These are phyloP conservation scores for Neophaeococcomyces aloes DNA, from an alignment of 2,329 filamentous ascomycete genomes.

Conservation along the genomic window DNA sequence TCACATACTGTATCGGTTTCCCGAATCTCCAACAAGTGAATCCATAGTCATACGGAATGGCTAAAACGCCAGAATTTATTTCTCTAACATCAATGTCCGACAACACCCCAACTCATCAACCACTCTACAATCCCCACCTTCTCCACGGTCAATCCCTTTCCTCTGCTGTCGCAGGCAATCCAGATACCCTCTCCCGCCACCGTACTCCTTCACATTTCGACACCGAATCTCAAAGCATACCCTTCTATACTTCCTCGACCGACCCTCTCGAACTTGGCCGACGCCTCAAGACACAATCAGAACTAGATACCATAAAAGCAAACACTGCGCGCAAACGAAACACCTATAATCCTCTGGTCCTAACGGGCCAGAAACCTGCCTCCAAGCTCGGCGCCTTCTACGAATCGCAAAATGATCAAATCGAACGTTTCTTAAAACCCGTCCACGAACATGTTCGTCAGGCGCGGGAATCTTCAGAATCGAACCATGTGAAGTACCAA, in stretches of 20 bases:
- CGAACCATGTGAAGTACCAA: constrained; percentile 59
- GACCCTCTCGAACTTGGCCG: constrained; percentile 75
- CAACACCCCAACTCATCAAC: constrained; percentile 25
- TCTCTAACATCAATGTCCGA: too few species aligned
- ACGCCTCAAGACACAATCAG: constrained; percentile 63
- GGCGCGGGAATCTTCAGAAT: constrained; percentile 66
- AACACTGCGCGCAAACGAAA: constrained; percentile 70
- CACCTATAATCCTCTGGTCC: constrained; percentile 35
- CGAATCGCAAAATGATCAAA: constrained; percentile 82
- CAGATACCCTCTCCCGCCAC: too few species aligned
- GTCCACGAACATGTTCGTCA: constrained; percentile 83
- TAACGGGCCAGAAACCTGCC: constrained; percentile 25
- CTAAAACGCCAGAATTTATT: too few species aligned
- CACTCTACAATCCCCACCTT: constrained; percentile 34
- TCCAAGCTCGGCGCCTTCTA: constrained; percentile 71
- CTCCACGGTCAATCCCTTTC: constrained; percentile 12
- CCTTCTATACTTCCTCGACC: constrained; percentile 47
- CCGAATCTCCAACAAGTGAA: too few species aligned
- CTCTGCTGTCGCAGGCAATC: too few species aligned
- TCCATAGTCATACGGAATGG: too few species aligned
- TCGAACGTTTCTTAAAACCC: constrained; percentile 79
- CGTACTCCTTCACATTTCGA: too few species aligned
- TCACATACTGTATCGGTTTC: too few species aligned
- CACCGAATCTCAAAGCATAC: too few species aligned
- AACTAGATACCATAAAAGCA: constrained; percentile 67